Conservation (phyloP, 768 basidiomycete genomes). For the Agrocybe chaxingu region DNA sequence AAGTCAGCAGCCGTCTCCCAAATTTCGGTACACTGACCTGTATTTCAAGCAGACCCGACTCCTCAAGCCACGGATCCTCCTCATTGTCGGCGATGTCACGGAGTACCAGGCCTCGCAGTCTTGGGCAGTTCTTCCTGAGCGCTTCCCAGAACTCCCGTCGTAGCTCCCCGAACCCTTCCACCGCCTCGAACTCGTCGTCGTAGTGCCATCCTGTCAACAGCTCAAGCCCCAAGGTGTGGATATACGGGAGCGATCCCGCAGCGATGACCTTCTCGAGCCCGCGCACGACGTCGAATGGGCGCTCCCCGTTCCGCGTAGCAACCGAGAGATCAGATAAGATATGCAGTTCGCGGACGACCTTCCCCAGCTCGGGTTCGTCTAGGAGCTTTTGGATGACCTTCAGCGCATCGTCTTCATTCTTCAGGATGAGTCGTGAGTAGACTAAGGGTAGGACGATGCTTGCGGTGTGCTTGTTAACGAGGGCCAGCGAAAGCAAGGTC, state of each 20-base stretch:
- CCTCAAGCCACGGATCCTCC: slow-evolving; percentile 2
- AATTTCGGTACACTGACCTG: not conserved
- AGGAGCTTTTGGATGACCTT: not conserved
- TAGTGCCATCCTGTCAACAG: not conserved
- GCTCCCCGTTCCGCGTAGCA: not conserved
- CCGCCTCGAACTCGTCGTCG: not conserved
- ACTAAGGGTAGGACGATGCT: slow-evolving; percentile 6
- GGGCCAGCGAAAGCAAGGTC: slow-evolving; percentile 2
- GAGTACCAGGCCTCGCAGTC: not conserved
- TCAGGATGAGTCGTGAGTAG: slow-evolving; percentile 7
- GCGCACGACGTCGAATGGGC: not conserved
- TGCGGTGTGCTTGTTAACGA: slow-evolving; percentile 2
- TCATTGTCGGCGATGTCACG: not conserved
- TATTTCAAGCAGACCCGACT: slow-evolving; percentile 1
- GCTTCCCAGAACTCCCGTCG: slow-evolving; percentile 1
- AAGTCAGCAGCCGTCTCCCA: too few relatives aligned
- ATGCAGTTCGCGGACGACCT: slow-evolving; percentile 1
- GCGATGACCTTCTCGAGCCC: not conserved
- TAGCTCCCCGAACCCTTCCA: not conserved
- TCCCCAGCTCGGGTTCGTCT: not conserved
- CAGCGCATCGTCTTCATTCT: slow-evolving; percentile 4
- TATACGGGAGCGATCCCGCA: not conserved
- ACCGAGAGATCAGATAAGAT: slow-evolving; percentile 1
- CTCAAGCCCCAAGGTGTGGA: not conserved
- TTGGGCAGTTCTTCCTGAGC: slow-evolving; percentile 1